A percentile compares a stretch with the other conserved stretches of the same genome.
These are phyloP conservation scores for Coelastrella sp. DNA, from an alignment of 139 green algal species.

Conservation along the genomic window DNA sequence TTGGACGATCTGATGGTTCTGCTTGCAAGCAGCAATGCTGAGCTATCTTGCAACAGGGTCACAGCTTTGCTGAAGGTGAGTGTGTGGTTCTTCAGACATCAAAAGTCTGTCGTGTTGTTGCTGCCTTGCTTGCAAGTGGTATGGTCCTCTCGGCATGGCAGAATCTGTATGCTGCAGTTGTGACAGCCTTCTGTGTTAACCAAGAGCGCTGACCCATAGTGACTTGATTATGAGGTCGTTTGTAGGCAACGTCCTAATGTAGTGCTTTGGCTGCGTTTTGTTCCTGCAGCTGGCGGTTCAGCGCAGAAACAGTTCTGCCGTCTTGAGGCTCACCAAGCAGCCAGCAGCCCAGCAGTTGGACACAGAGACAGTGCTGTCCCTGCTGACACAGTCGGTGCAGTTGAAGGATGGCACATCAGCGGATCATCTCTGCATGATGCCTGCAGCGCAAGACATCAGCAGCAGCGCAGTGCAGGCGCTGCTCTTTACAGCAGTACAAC, in stretches of 20 bases:
- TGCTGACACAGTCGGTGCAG: neutral
- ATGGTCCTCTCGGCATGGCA: neutral
- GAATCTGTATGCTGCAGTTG: too few relatives aligned
- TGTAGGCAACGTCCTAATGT: neutral
- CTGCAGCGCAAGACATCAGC: neutral
- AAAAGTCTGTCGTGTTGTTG: neutral
- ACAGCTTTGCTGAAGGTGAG: neutral
- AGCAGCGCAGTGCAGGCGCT: neutral
- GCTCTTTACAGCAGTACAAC: neutral
- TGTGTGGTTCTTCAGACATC: too few relatives aligned
- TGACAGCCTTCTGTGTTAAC: neutral
- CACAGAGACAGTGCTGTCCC: neutral
- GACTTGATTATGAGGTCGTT: neutral
- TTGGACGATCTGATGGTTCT: neutral
- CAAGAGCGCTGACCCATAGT: neutral
- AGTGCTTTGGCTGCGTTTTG: neutral
- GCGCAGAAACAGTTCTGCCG: neutral
- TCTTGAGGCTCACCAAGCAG: neutral
- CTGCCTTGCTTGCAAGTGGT: neutral
- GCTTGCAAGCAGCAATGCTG: neutral
- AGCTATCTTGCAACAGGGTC: neutral
- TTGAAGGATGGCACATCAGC: neutral
- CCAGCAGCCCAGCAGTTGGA: neutral
- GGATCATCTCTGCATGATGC: neutral
- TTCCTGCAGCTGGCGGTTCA: neutral